Evolutionary conservation across 2,329 filamentous ascomycete genomes (phyloP), one percentile per base, ranked within the genome.

Genomic region (Apiospora marii): DNA sequence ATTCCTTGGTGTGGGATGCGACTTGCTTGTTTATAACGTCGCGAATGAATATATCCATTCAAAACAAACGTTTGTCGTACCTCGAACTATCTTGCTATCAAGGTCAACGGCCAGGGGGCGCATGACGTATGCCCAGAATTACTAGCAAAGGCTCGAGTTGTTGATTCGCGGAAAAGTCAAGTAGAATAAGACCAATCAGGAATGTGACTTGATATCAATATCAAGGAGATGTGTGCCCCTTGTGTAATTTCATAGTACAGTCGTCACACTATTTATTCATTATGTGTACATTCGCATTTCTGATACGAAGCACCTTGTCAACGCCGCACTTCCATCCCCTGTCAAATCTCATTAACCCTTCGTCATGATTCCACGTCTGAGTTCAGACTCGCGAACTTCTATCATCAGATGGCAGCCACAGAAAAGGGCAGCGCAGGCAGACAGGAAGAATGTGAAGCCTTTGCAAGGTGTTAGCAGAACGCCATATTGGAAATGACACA

Each of bases 301-400:
- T 8, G 24, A 64, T 34, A 64, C 34, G 22, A 64, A 37, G 30
- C 14, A 34, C 27, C 27, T 30, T 14, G 14, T 30, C 58, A 64
- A 41, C 34, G 34, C 58, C 34, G 10, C 34, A 27, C 27, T 22
- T 22, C 27, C 53, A 19, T 64, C 34, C 34, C 34, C n/a, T 8
- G 2, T 10, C 10, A 13, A n/a, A 41, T 37, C 5, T 41, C 19
- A n/a, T 64, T 69, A 97, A 81, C 94, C 98, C 84, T 94, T 98
- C 82, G 98, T 81, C 76, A 90, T 88, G 73, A 98, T 92, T 0
- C 96, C 96, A 77, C 90, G 90, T 77, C 96, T 89, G 83, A 91
- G 90, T 86, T 99, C 96, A 58, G 88, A 87, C 84, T 98, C 94
- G 70, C 96, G 88, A 76, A 97, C 89, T 85, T 99, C 96, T 85